Conservation (phyloP, 1,284 basidiomycete genomes). For the Sporisorium sorghi region DNA sequence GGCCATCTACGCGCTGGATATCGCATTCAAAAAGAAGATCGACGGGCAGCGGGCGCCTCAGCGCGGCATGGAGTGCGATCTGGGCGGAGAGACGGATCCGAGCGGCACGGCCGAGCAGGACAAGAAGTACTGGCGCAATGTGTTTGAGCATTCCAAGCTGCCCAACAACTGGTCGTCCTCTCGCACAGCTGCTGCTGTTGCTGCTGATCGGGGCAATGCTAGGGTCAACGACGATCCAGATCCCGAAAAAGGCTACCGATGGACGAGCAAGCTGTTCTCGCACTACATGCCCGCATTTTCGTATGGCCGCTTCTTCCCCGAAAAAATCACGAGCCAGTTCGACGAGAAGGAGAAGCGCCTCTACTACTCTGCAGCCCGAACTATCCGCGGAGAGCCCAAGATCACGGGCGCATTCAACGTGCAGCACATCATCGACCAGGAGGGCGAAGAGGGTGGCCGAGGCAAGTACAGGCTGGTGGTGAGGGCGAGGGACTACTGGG, state of each 20-base stretch:
- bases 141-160: constrained; percentile 61
- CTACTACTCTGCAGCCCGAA: constrained; percentile 52
- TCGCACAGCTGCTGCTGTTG: too few species aligned
- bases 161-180: constrained; percentile 37
- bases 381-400: constrained; percentile 45
- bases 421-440: constrained; percentile 23
- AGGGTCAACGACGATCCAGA: not conserved
- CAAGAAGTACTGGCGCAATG: constrained; percentile 28
- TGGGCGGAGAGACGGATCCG: constrained; percentile 42
- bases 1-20: constrained; percentile 54
- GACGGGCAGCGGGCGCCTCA: constrained; percentile 29
- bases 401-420: constrained; percentile 48
- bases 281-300: constrained; percentile 55
- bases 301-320: constrained; percentile 44
- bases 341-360: constrained; percentile 58
- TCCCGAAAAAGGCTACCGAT: constrained; percentile 14
- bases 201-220: not conserved
- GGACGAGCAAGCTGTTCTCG: constrained; percentile 48
- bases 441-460: constrained; percentile 27
- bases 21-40: constrained; percentile 41
- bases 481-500: constrained; percentile 56
- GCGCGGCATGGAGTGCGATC: constrained; percentile 45
- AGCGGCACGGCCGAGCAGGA: constrained; percentile 18
- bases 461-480: constrained; percentile 58
- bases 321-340: constrained; percentile 54